phyloP scores from a whole-genome alignment of 768 basidiomycete species.

The Psilocybe subaeruginosa region DNA sequence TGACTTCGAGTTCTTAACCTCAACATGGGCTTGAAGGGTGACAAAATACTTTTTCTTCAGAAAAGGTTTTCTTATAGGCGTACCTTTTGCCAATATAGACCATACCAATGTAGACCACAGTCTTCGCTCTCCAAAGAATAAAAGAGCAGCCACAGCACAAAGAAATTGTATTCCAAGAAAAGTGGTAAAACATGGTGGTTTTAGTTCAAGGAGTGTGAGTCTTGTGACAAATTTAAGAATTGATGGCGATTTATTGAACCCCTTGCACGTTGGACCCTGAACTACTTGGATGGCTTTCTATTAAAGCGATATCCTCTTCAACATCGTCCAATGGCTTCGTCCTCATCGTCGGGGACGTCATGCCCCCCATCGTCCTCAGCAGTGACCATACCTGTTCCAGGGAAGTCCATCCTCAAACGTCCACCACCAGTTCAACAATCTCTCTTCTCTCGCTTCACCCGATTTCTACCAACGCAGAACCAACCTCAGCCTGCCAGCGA shows the following conservation, averaged over 20 bases:
- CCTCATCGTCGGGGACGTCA: conserved; percentile 48
- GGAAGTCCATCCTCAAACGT: conserved; percentile 81
- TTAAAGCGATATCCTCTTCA: conserved; percentile 9
- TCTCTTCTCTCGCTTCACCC: conserved; percentile 74
- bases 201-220: neutral
- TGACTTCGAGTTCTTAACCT: too few relatives aligned
- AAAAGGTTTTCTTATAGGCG: too few relatives aligned
- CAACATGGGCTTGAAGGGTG: too few relatives aligned
- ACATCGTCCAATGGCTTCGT: conserved; percentile 28
- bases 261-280: conserved; percentile 19
- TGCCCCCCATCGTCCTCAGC: conserved; percentile 78
- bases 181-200: neutral
- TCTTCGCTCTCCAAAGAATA: too few relatives aligned
- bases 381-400: conserved; percentile 77
- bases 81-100: too few relatives aligned
- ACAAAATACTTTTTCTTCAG: too few relatives aligned
- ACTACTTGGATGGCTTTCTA: conserved; percentile 14
- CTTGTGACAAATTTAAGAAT: conserved; percentile 7
- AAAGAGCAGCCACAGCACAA: neutral
- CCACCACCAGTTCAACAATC: conserved; percentile 71
- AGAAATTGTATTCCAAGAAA: neutral
- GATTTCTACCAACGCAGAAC: conserved; percentile 67
- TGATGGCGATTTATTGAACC: neutral
- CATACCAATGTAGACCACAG: too few relatives aligned
- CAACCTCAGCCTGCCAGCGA: conserved; percentile 38